Conservation (phyloP, 192 early-diverging fungal genomes). For the Coemansia sp. region DNA sequence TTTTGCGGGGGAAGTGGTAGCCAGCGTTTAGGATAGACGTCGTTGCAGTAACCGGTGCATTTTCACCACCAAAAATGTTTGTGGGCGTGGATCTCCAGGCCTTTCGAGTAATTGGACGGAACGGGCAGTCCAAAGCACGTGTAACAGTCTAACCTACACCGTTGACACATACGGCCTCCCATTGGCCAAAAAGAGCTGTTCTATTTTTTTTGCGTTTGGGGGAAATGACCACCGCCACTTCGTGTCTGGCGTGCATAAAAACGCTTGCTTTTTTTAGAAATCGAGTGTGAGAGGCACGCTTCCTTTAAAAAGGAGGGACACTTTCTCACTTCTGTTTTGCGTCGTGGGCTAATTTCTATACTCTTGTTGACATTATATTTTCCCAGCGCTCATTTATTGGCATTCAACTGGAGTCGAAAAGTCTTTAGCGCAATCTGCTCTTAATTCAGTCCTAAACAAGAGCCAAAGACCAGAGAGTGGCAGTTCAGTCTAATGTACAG, state of each 20-base stretch:
- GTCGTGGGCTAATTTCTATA: not conserved
- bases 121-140: not conserved
- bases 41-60: not conserved
- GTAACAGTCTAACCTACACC: not conserved
- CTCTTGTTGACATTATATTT: not conserved
- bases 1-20: too few relatives aligned
- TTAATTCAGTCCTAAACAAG: not conserved
- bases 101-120: too few relatives aligned
- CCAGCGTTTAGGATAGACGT: too few relatives aligned
- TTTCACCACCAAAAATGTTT: not conserved
- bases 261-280: not conserved
- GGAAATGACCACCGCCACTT: not conserved
- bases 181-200: not conserved
- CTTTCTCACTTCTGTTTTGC: not conserved
- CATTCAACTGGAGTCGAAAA: not conserved
- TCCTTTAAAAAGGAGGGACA: not conserved
- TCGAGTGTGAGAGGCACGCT: not conserved
- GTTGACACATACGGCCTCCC: not conserved
- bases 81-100: too few relatives aligned
- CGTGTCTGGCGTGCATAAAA: not conserved
- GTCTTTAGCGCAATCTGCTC: not conserved
- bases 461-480: not conserved
- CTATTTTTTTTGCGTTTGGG: not conserved
- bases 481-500: constrained; percentile 17
- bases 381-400: constrained; percentile 2